These are phyloP conservation scores for Schoenoplectus tabernaemontani DNA, from an alignment of 202 grass and related monocot genomes.

Conservation along the genomic window DNA sequence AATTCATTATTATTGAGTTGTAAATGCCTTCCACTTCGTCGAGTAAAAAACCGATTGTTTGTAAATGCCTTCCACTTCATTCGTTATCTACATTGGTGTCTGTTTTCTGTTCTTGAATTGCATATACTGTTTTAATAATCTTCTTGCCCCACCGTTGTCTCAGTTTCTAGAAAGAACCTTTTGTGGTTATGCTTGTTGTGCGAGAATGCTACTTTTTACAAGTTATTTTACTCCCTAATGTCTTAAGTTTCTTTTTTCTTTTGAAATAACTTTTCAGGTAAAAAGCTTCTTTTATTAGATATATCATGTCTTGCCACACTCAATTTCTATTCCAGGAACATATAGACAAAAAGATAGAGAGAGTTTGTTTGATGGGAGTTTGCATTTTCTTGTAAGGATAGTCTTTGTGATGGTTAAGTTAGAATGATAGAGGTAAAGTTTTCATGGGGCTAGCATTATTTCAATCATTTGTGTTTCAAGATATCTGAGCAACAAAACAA, in stretches of 20 bases:
- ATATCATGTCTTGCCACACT: neutral
- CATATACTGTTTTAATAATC: neutral
- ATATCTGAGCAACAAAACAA: neutral
- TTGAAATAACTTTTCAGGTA: neutral
- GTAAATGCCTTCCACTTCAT: too few relatives aligned
- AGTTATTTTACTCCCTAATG: neutral
- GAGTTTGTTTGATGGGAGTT: neutral
- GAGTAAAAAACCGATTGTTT: too few relatives aligned
- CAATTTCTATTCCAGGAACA: neutral
- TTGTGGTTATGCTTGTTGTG: neutral
- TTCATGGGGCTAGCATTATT: neutral
- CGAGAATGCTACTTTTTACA: neutral
- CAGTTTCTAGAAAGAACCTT: neutral
- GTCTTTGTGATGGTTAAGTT: slow-evolving; percentile 9
- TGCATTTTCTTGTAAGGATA: slow-evolving; percentile 23
- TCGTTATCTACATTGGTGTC: too few relatives aligned
- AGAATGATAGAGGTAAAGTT: neutral
- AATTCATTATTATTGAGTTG: too few relatives aligned
- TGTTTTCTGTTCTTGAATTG: too few relatives aligned
- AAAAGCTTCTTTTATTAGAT: slow-evolving; percentile 4
- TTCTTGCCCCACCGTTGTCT: neutral
- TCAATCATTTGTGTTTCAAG: neutral
- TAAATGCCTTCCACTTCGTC: too few relatives aligned
- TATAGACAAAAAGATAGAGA: neutral
- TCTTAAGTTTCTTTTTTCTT: neutral